phyloP scores from a whole-genome alignment of 139 green algal species.

The Raphidocelis subcapitata region DNA sequence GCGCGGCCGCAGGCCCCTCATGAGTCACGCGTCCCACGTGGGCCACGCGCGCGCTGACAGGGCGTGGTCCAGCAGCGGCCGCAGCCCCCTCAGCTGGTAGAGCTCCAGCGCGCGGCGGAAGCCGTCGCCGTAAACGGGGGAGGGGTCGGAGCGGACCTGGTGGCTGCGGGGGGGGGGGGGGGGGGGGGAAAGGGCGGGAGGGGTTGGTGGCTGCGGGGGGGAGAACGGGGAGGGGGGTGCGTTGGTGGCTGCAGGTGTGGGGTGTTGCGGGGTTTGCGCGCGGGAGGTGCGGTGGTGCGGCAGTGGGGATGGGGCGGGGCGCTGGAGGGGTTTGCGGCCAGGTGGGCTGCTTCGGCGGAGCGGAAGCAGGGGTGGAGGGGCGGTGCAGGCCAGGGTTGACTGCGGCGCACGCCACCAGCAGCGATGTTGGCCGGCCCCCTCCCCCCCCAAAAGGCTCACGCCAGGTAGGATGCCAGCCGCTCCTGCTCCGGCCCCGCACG shows the following conservation, averaged over 20 bases:
- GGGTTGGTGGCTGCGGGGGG: background rate
- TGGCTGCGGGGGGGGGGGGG: conserved; percentile 60
- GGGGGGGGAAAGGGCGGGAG: background rate
- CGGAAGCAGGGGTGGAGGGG: no score
- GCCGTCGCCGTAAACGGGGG: conserved; percentile 85
- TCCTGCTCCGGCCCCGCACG: conserved; percentile 10
- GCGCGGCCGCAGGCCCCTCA: no score
- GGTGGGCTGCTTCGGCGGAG: no score
- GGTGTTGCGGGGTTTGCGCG: no score
- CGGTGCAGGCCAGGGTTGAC: background rate
- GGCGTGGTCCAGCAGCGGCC: conserved; percentile 51
- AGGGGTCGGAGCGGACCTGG: conserved; percentile 81
- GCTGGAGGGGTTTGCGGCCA: no score
- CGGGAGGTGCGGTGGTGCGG: no score
- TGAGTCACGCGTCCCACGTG: conserved; percentile 6
- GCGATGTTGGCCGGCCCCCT: no score
- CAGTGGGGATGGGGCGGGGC: no score
- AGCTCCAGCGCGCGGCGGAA: conserved; percentile 77
- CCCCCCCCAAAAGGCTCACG: background rate
- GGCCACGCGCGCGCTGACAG: conserved; percentile 5
- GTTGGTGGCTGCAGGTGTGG: background rate
- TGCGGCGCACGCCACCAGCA: background rate
- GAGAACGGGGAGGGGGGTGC: background rate
- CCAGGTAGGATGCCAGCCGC: conserved; percentile 8
- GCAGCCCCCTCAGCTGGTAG: conserved; percentile 64